Evolutionary conservation across 441 rosid species (phyloP).

Genomic region (Populus hybrid): DNA sequence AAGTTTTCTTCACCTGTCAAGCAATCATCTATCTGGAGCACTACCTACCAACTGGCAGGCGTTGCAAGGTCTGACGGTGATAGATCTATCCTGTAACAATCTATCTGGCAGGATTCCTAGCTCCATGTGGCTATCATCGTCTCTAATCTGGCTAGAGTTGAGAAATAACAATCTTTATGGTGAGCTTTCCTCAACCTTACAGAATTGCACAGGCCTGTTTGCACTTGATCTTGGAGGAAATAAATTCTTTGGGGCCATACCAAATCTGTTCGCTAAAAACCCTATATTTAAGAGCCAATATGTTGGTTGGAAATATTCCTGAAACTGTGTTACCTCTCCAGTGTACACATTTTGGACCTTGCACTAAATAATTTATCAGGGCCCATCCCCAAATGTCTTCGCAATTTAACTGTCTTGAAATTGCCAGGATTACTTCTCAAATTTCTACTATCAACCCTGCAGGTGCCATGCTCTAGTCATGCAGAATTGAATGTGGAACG

Average conservation of each 20-base stretch:
- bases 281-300: background rate
- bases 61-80: slow-evolving; percentile 6
- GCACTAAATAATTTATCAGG: slow-evolving; percentile 10
- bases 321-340: slow-evolving; percentile 4
- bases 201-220: slow-evolving; percentile 10
- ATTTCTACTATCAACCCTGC: background rate
- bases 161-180: slow-evolving; percentile 13
- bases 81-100: slow-evolving; percentile 20
- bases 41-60: slow-evolving; percentile 12
- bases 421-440: background rate
- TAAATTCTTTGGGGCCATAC: slow-evolving; percentile 12
- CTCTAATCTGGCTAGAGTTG: slow-evolving; percentile 8
- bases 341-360: slow-evolving; percentile 15
- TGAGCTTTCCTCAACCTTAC: slow-evolving; percentile 11
- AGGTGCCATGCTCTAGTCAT: slow-evolving; percentile 1
- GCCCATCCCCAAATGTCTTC: slow-evolving; percentile 4
- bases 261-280: slow-evolving; percentile 18
- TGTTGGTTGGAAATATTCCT: slow-evolving; percentile 11
- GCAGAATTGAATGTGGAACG: background rate
- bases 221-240: slow-evolving; percentile 18
- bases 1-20: slow-evolving; percentile 4
- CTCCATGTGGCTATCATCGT: slow-evolving; percentile 10
- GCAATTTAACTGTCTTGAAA: slow-evolving; percentile 11
- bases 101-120: slow-evolving; percentile 15
- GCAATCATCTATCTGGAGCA: slow-evolving; percentile 14